Percentiles rank a stretch among this genome's conserved stretches.
Evolutionary conservation across 352 stramenopile species (phyloP).

Genomic region (Globisporangium echinulatum): DNA sequence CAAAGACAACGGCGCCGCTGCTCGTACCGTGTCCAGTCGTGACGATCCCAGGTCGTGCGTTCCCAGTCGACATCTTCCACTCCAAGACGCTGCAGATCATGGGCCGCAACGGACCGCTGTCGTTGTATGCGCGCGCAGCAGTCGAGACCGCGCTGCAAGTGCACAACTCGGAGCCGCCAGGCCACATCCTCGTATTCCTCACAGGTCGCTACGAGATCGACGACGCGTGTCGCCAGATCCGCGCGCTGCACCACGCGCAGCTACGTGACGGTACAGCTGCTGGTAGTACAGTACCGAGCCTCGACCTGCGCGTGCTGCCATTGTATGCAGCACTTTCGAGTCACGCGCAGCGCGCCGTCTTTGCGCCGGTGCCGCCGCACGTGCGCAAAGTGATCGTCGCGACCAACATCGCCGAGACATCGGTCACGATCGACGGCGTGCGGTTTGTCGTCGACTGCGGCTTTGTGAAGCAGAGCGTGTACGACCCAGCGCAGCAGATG

Average conservation of each 20-base stretch:
- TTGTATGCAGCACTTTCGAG: slow-evolving; percentile 96
- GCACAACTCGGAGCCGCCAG: slow-evolving; percentile 59
- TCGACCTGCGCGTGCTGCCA: slow-evolving; percentile 78
- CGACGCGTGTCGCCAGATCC: slow-evolving; percentile 83
- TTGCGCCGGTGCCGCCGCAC: slow-evolving; percentile 77
- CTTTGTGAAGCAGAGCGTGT: slow-evolving; percentile 92
- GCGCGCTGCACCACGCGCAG: slow-evolving; percentile 27
- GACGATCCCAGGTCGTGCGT: slow-evolving; percentile 87
- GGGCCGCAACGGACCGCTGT: slow-evolving; percentile 52
- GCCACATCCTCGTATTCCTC: slow-evolving; percentile 94
- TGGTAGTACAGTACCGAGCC: background rate
- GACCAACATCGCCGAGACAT: slow-evolving; percentile 95
- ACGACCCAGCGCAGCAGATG: slow-evolving; percentile 69
- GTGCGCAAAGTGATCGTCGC: slow-evolving; percentile 84
- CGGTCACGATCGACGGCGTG: slow-evolving; percentile 98
- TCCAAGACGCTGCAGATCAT: slow-evolving; percentile 81
- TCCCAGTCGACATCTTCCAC: slow-evolving; percentile 93
- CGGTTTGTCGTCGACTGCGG: slow-evolving; percentile 72
- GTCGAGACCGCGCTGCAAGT: slow-evolving; percentile 78
- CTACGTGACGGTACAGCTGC: slow-evolving; percentile 6
- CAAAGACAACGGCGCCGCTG: background rate
- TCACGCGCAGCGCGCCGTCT: slow-evolving; percentile 91
- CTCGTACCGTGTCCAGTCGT: slow-evolving; percentile 66
- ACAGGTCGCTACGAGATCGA: slow-evolving; percentile 93
- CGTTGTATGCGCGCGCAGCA: slow-evolving; percentile 52